Evolutionary conservation across 257 asterid species (phyloP).

Genomic region (Primulina tabacum): DNA sequence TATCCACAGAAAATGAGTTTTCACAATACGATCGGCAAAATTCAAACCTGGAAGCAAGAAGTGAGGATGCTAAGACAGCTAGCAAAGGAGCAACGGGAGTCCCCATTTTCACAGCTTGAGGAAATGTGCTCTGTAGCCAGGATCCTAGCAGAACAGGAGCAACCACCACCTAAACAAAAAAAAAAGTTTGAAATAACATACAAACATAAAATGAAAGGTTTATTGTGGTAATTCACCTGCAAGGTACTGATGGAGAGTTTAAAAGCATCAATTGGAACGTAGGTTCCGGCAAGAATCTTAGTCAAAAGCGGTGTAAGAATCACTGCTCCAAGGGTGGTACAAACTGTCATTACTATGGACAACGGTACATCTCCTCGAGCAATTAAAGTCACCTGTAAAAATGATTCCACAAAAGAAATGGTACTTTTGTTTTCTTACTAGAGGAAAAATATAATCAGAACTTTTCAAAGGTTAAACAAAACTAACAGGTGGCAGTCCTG

Average conservation of each 20-base stretch:
- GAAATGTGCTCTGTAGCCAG: conserved; percentile 61
- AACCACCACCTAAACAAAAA: conserved; percentile 71
- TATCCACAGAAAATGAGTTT: conserved; percentile 7
- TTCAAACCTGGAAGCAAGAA: conserved; percentile 79
- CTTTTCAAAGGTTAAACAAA: background rate
- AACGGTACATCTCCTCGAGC: conserved; percentile 90
- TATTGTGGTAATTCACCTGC: conserved; percentile 48
- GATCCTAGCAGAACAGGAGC: conserved; percentile 87
- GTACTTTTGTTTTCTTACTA: background rate
- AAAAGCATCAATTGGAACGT: conserved; percentile 69
- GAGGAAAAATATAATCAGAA: background rate
- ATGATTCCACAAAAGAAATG: conserved; percentile 39
- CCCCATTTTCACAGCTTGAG: conserved; percentile 49
- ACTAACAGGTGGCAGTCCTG: background rate
- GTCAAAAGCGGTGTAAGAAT: conserved; percentile 77
- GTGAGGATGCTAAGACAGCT: conserved; percentile 70
- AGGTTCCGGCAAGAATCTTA: conserved; percentile 79
- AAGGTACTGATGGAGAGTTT: conserved; percentile 85
- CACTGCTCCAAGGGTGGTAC: conserved; percentile 86
- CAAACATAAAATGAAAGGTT: conserved; percentile 5
- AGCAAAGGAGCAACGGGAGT: conserved; percentile 72
- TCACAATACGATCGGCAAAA: background rate
- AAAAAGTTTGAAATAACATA: conserved; percentile 2
- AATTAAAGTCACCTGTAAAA: conserved; percentile 83
- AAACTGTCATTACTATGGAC: conserved; percentile 83